Conservation (phyloP, 306 rosid species). For the Acmispon strigosus region DNA sequence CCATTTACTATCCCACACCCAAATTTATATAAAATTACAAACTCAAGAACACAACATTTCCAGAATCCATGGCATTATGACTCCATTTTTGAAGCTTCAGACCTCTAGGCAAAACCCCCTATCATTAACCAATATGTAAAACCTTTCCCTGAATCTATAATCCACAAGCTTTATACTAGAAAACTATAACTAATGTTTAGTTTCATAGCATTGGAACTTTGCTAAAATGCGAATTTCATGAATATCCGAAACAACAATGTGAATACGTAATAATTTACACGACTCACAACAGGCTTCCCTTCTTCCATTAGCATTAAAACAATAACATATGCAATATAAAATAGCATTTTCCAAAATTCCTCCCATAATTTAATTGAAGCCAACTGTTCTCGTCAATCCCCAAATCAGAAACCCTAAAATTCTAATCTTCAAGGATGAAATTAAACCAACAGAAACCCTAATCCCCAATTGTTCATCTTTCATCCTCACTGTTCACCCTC, state of each 20-base stretch:
- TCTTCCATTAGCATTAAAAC: not conserved
- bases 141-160: not conserved
- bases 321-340: not conserved
- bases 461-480: no score
- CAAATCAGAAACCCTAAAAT: no score
- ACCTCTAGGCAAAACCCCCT: not conserved
- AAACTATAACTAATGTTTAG: not conserved
- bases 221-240: not conserved
- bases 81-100: no score
- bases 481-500: no score
- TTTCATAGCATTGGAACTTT: not conserved
- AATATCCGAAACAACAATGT: not conserved
- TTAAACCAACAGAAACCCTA: no score
- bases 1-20: not conserved
- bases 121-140: not conserved
- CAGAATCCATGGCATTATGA: not conserved
- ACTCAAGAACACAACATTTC: not conserved
- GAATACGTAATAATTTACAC: not conserved
- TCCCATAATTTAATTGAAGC: not conserved
- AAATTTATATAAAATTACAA: not conserved
- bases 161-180: not conserved
- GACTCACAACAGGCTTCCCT: not conserved
- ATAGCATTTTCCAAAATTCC: not conserved
- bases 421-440: no score
- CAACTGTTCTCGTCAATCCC: not conserved